phyloP scores from a whole-genome alignment of 305 asterid genomes.

The Fraxinus baroniana region DNA sequence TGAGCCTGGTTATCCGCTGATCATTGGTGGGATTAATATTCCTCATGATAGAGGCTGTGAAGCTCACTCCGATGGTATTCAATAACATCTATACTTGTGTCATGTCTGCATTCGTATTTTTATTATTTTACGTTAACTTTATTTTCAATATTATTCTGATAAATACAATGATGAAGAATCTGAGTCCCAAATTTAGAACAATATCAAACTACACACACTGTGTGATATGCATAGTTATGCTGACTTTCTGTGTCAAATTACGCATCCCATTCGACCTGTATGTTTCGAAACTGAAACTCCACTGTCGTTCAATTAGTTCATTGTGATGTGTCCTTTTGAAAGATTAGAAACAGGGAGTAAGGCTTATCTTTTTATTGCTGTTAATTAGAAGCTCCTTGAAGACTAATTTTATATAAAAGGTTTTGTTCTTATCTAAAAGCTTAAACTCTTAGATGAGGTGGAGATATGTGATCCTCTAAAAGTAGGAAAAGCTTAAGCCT shows the following conservation, averaged over 20 bases:
- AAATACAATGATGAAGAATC: neutral
- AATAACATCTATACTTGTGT: neutral
- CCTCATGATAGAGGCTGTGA: constrained; percentile 94
- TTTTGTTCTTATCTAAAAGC: neutral
- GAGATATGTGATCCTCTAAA: neutral
- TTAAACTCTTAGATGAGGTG: neutral
- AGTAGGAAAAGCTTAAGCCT: neutral
- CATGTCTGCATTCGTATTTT: neutral
- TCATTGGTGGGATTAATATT: constrained; percentile 78
- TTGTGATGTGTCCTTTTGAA: neutral
- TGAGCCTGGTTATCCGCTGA: constrained; percentile 91
- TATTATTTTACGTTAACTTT: neutral
- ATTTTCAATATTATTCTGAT: neutral
- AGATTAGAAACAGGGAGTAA: neutral
- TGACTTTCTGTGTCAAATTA: neutral
- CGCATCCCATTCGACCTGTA: neutral
- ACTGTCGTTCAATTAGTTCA: neutral
- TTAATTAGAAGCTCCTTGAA: neutral
- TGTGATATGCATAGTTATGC: neutral
- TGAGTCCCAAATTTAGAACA: neutral
- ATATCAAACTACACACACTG: neutral
- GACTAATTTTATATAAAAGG: neutral
- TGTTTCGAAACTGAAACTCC: neutral
- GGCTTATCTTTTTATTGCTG: neutral
- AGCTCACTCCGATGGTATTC: constrained; percentile 92